phyloP scores from a whole-genome alignment of 208 protist species.

The Leishmania guyanensis region DNA sequence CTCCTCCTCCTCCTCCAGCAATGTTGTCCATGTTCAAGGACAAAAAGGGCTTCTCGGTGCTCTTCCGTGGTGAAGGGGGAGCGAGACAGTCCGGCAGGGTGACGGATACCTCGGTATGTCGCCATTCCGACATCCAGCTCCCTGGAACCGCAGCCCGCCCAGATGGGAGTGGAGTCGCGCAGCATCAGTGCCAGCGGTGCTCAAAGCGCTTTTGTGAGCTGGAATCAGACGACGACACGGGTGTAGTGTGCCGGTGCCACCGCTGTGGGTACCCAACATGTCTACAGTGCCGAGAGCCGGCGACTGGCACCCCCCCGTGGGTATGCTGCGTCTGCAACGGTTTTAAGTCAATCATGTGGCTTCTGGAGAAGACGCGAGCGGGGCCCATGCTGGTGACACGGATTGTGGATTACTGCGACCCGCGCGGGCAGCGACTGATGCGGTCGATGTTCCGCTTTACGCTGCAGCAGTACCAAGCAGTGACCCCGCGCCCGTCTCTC shows the following conservation, averaged over 20 bases:
- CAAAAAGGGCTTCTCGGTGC: conserved; percentile 65
- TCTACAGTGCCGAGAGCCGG: conserved; percentile 48
- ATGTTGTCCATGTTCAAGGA: conserved; percentile 80
- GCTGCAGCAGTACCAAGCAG: conserved; percentile 33
- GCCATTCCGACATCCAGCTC: conserved; percentile 6
- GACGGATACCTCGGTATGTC: neutral
- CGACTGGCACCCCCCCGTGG: conserved; percentile 32
- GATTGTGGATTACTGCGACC: conserved; percentile 76
- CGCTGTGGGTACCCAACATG: conserved; percentile 69
- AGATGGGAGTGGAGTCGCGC: conserved; percentile 5
- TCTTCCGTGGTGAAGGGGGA: conserved; percentile 37
- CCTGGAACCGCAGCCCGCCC: neutral
- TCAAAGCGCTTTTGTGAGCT: conserved; percentile 39
- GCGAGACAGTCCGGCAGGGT: neutral
- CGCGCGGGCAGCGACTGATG: conserved; percentile 57
- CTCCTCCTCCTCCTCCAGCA: neutral
- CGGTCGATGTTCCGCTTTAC: conserved; percentile 66
- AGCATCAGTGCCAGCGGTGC: conserved; percentile 64
- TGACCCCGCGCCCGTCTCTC: conserved; percentile 20
- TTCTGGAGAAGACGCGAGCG: conserved; percentile 61
- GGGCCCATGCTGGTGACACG: conserved; percentile 55
- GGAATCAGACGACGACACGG: neutral
- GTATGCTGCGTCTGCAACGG: conserved; percentile 60
- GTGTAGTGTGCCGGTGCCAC: conserved; percentile 32
- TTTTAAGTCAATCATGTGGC: conserved; percentile 56